Conservation (phyloP, 2,329 filamentous ascomycete genomes). For the Neopestalotiopsis clavispora region DNA sequence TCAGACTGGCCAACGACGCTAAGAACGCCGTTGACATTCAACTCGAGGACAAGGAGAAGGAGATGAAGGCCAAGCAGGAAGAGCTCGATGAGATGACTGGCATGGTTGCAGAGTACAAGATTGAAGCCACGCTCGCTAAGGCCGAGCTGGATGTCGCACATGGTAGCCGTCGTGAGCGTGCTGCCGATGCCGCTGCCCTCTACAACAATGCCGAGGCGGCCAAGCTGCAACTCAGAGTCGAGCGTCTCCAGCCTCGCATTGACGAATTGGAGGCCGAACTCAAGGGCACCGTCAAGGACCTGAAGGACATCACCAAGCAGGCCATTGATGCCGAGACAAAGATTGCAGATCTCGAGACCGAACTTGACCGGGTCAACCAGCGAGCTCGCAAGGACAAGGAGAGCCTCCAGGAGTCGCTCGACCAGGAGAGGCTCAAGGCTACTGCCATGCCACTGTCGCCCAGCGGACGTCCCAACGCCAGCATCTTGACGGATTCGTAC, state of each 20-base stretch:
- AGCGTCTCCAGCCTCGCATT: conserved; percentile 58
- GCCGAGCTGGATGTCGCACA: conserved; percentile 68
- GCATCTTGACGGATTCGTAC: conserved; percentile 39
- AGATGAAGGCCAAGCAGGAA: conserved; percentile 45
- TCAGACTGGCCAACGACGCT: conserved; percentile 38
- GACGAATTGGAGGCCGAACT: conserved; percentile 70
- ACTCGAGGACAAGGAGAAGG: conserved; percentile 38
- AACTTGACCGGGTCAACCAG: conserved; percentile 34
- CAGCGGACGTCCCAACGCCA: conserved; percentile 32
- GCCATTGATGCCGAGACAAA: conserved; percentile 39
- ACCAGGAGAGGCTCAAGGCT: conserved; percentile 34
- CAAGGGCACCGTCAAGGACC: conserved; percentile 46
- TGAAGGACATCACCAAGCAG: conserved; percentile 37
- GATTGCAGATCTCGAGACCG: conserved; percentile 36
- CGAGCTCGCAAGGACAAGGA: conserved; percentile 37
- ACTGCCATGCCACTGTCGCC: conserved; percentile 31
- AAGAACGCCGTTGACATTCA: conserved; percentile 34
- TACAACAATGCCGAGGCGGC: conserved; percentile 49
- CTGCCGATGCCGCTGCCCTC: conserved; percentile 59
- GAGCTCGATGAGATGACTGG: conserved; percentile 45
- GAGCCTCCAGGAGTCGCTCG: conserved; percentile 37
- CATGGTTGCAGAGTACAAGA: conserved; percentile 64
- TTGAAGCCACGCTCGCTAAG: conserved; percentile 63
- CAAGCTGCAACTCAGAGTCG: conserved; percentile 45
- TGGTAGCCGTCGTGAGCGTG: conserved; percentile 62